Percentiles rank a stretch among this genome's conserved stretches.
phyloP scores from a whole-genome alignment of 164 flowering plant genomes.

The Akebia trifoliata region DNA sequence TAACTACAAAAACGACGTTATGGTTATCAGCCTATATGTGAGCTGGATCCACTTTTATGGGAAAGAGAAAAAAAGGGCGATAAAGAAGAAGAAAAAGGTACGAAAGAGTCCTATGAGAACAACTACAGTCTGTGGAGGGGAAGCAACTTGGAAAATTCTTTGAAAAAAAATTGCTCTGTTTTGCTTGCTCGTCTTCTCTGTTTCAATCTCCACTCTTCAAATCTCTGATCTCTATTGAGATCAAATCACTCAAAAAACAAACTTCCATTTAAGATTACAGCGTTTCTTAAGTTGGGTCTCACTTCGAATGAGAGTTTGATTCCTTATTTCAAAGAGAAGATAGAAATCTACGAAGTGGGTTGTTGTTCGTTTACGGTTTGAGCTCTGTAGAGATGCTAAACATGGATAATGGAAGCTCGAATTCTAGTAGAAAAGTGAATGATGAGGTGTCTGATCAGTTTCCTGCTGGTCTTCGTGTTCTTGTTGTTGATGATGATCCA shows the following conservation, averaged over 20 bases:
- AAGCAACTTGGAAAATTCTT: too few relatives aligned
- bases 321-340: background rate
- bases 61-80: constrained; percentile 4
- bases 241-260: background rate
- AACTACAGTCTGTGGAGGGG: too few relatives aligned
- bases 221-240: background rate
- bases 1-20: background rate
- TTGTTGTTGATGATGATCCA: constrained; percentile 91
- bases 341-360: constrained; percentile 2
- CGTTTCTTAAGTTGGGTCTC: background rate
- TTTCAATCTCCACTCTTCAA: background rate
- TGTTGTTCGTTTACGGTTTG: background rate
- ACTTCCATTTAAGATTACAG: background rate
- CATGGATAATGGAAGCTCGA: constrained; percentile 22
- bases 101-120: too few relatives aligned
- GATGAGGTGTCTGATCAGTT: constrained; percentile 54
- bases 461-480: constrained; percentile 77
- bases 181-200: background rate
- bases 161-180: background rate
- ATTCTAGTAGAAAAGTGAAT: constrained; percentile 24
- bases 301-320: background rate
- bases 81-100: background rate
- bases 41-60: constrained; percentile 13
- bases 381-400: constrained; percentile 5
- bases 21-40: constrained; percentile 2